Evolutionary conservation across 78 protist species (phyloP), one percentile per base, ranked within the genome.

Genomic region (Dictyostelium purpureum): DNA sequence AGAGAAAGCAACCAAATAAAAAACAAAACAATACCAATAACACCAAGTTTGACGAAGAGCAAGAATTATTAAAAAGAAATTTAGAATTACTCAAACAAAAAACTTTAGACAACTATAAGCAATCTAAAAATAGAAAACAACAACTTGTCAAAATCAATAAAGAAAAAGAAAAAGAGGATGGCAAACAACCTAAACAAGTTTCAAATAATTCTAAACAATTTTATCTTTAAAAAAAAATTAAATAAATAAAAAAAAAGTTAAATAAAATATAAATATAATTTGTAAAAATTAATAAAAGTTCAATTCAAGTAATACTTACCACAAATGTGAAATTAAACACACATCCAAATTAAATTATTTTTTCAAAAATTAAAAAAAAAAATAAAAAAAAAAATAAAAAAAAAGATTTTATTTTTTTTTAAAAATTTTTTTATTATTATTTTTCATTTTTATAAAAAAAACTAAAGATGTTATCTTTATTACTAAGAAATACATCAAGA

Each of bases 11-110:
- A 66, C 61, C n/a, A 24, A 73, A 73, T 26, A 63, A 63, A 59
- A 26, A 61, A 61, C 70, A 63, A 63, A 31, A 26, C 3, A 10
- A 21, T 16, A 49, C 65, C 2, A 26, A 67, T 24, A 16, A 21
- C 45, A 65, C 77, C 11, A 12, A 2, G 63, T 49, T 11, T 18
- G 77, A 61, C 33, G 88, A 45, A 14, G 57, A 56, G 14, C 54
- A 75, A 75, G 66, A 51, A 51, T n/a, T 26, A 0, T 67, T 28
- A 75, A 78, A 61, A 40, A 78, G 70, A 57, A 65, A 88, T 52
- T 33, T 88, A n/a, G 87, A 78, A 45, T 12, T 49, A 6, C 19
- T 88, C 1, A 51, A 70, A 47, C 26, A 38, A 16, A 73, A 45
- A 47, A 42, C 65, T 9, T 28, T 69, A 0, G 61, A 78, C 16